Base-by-base conservation (phyloP, 352 stramenopile species). In the Globisporangium echinulatum region DNA sequence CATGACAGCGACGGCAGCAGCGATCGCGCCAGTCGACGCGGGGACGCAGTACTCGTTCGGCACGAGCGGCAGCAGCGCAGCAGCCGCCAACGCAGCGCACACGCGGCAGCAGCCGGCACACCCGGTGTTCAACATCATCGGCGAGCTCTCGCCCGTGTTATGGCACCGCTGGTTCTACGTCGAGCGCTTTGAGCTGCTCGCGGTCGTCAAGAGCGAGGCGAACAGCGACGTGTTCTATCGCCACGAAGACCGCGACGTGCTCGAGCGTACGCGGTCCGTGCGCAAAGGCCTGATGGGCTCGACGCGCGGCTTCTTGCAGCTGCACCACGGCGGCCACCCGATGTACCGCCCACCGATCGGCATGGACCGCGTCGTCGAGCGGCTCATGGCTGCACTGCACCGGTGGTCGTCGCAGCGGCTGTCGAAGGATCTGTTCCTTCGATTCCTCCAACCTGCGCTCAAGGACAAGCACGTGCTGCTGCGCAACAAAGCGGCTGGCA, bases 111-210 rank as follows among this genome's bases (percentile, higher is more conserved):
- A 81, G 52, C 61, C 55, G 8, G 86, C 82, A 3, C 85, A 94
- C 39, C 86, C 86, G 0, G 86, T 96, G n/a, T 96, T 96, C 62
- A 88, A 87, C 56, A 93, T 96, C 64, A 90, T 96, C 54, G 87
- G 87, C 11, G 80, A 94, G 17, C 66, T 96, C 5, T 90, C 87
- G 13, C 80, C 85, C 13, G 81, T 94, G n/a, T 54, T 94, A 39
- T 96, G 87, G 87, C 87, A 96, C 55, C 85, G 87, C 17, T 96
- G 87, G 87, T 96, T 96, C 59, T 88, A 82, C 59, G 82, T 96
- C 10, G 87, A 96, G 38, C 80, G 85, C 10, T 94, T 96, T 64
- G 87, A 96, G 54, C 71, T 96, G 39, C 58, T 96, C 3, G 72
- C 67, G 4, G 72, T 95, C 11, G 79, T 92, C 33, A 80, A 86